Evolutionary conservation across 2,329 filamentous ascomycete species (phyloP), one percentile per base, ranked within the genome.

Genomic region (Pseudocercospora ulei): DNA sequence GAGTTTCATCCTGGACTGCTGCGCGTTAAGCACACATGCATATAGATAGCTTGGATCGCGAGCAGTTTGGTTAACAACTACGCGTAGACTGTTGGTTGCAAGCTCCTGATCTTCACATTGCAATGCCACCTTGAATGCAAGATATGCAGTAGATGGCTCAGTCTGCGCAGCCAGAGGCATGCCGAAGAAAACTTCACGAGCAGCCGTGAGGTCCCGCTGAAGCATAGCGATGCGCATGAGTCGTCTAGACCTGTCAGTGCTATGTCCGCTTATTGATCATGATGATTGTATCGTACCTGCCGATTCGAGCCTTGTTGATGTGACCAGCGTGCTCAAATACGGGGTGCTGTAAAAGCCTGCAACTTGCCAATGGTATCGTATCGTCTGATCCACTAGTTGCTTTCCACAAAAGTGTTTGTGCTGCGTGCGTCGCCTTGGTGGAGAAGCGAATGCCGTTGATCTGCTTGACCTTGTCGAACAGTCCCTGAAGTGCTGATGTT

Each of bases 401-500:
- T 60, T 85, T 90, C 85, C 86, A 95, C 3, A 94, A 63, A 3
- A 94, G 60, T 20, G 75, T 80, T 50, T 83, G 79, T 4, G 73
- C 72, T 20, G 79, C 78, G 46, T 76, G 73, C 7, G 81, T 75
- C 4, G 76, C 76, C 46, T 74, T 69, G 3, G 72, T 60, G 13
- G 71, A 66, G 3, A 92, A 56, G 0, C 69, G 56, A 1, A 62
- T 60, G 3, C 63, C 59, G 3, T 71, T 60, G 11, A 62, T 64
- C 1, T 65, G 60, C 1, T 66, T 54, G 1, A 82, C 56, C 20
- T 40, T 59, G 30, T 71, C 64, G 25, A 75, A 60, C 1, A 65
- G 64, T 48, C 58, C 53, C 9, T 61, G 48, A 4, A 73, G 52
- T 7, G 56, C 51, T 11, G 60, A 53, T n/a, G 65, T 58, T 8